phyloP scores from a whole-genome alignment of 768 basidiomycete genomes.

The Lactifluus pinguis region DNA sequence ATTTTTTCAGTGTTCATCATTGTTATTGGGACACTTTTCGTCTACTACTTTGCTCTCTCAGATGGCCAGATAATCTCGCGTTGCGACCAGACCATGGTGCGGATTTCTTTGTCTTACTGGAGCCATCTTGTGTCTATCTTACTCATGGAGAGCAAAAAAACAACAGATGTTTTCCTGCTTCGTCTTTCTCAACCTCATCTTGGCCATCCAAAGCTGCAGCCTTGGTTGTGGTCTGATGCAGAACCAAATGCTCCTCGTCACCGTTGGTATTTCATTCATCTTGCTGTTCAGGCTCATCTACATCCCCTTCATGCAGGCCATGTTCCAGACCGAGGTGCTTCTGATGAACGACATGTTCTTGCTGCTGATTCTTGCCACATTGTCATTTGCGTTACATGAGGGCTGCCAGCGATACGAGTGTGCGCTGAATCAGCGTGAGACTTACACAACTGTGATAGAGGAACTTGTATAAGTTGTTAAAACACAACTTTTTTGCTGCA shows the following conservation, averaged over 20 bases:
- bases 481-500: too few species aligned
- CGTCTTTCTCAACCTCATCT: conserved; percentile 94
- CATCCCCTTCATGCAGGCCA: conserved; percentile 78
- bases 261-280: conserved; percentile 78
- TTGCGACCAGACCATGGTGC: conserved; percentile 93
- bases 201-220: conserved; percentile 90
- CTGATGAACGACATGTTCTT: conserved; percentile 56
- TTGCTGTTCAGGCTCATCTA: conserved; percentile 84
- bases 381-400: conserved; percentile 69
- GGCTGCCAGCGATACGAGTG: conserved; percentile 71
- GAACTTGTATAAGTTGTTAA: conserved; percentile 39
- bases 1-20: conserved; percentile 92
- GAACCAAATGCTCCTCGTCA: conserved; percentile 85
- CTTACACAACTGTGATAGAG: conserved; percentile 42
- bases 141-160: not conserved
- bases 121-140: not conserved
- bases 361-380: conserved; percentile 56
- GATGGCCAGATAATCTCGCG: conserved; percentile 70
- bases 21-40: conserved; percentile 77
- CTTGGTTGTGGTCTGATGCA: conserved; percentile 74
- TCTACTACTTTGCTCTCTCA: conserved; percentile 74
- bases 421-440: conserved; percentile 43
- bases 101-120: conserved; percentile 19
- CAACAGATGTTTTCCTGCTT: conserved; percentile 95
- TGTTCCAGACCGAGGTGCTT: conserved; percentile 91